A percentile compares a stretch with the other conserved stretches of the same genome.
These are phyloP conservation scores for Pseudoperonospora humuli DNA, from an alignment of 352 stramenopile species.

Conservation along the genomic window DNA sequence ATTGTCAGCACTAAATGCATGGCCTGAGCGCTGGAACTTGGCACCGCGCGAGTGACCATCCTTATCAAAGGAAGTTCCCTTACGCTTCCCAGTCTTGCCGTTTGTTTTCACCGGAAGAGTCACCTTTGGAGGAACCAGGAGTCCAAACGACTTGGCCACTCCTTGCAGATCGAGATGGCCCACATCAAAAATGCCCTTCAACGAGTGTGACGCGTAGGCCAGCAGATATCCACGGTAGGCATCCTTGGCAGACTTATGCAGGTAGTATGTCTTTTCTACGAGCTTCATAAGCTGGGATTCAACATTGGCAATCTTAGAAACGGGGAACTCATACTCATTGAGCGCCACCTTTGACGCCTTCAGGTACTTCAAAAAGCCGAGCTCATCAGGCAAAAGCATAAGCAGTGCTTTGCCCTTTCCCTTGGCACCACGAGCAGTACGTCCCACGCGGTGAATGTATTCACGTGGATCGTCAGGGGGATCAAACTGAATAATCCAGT, in stretches of 20 bases:
- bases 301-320: constrained; percentile 96
- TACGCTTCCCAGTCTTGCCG: constrained; percentile 70
- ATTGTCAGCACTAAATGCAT: constrained; percentile 96
- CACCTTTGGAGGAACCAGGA: constrained; percentile 94
- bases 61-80: constrained; percentile 51
- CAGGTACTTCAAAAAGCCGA: constrained; percentile 97
- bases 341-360: constrained; percentile 96
- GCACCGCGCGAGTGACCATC: constrained; percentile 31
- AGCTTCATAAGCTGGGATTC: constrained; percentile 95
- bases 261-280: constrained; percentile 99
- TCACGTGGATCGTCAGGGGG: constrained; percentile 97
- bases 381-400: constrained; percentile 96
- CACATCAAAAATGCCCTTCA: constrained; percentile 99
- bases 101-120: constrained; percentile 89
- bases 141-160: constrained; percentile 96
- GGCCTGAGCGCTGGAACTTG: constrained; percentile 80
- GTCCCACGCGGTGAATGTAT: constrained; percentile 94
- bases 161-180: constrained; percentile 93
- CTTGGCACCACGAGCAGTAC: constrained; percentile 81
- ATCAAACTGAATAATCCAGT: constrained; percentile 99
- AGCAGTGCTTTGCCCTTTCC: constrained; percentile 92
- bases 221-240: constrained; percentile 97
- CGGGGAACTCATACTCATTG: constrained; percentile 99
- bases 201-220: constrained; percentile 95
- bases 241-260: constrained; percentile 96